phyloP scores from a whole-genome alignment of 495 filamentous ascomycete genomes.

The Xylaria sp. region DNA sequence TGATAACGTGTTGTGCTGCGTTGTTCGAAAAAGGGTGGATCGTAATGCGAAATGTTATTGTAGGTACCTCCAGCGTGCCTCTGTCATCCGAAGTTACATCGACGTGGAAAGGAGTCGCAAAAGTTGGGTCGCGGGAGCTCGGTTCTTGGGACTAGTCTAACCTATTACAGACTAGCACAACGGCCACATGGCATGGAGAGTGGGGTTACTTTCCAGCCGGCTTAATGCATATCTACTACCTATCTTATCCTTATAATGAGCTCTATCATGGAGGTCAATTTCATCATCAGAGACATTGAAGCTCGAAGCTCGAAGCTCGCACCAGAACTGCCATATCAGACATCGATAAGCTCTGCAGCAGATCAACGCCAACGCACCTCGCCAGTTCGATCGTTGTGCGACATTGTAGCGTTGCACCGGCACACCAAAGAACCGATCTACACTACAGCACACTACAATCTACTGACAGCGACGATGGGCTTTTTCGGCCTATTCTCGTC shows the following conservation, averaged over 20 bases:
- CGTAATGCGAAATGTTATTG: constrained; percentile 8
- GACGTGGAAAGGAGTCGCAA: constrained; percentile 20
- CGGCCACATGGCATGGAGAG: background rate
- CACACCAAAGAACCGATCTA: background rate
- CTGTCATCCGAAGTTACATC: constrained; percentile 3
- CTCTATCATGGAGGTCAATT: background rate
- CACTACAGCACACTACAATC: background rate
- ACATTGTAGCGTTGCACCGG: background rate
- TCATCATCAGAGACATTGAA: background rate
- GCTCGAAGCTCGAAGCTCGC: background rate
- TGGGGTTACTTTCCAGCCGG: background rate
- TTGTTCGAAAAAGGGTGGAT: constrained; percentile 6
- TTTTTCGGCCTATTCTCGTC: constrained; percentile 51
- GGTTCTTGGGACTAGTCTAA: constrained; percentile 7
- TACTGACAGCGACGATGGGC: constrained; percentile 47
- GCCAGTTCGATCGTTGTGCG: background rate
- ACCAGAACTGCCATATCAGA: background rate
- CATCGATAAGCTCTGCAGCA: background rate
- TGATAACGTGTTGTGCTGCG: background rate
- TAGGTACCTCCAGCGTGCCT: constrained; percentile 5
- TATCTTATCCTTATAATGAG: background rate
- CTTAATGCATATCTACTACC: constrained; percentile 4
- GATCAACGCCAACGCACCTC: background rate
- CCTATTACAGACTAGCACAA: background rate
- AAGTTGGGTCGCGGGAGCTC: background rate